These are phyloP conservation scores for Mikania micrantha DNA, from an alignment of 129 eudicot genomes.

Conservation along the genomic window DNA sequence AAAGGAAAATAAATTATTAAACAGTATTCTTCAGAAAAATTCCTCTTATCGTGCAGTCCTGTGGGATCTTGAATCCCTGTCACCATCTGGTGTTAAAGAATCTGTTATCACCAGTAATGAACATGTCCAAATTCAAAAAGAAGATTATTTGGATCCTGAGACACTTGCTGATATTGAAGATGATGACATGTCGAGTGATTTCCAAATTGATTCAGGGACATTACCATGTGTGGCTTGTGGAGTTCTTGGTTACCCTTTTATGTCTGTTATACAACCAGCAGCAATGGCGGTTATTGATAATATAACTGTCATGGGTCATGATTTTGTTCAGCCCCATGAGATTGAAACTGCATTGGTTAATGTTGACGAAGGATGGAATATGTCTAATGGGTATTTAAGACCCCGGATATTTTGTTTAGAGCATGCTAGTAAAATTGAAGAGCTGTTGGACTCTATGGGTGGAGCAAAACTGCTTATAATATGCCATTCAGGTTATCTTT, in stretches of 20 bases:
- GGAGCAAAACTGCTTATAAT: conserved; percentile 84
- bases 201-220: conserved; percentile 81
- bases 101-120: conserved; percentile 19
- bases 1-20: conserved; percentile 54
- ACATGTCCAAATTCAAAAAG: conserved; percentile 19
- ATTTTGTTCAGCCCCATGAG: conserved; percentile 8
- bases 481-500: conserved; percentile 83
- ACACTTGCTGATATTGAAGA: conserved; percentile 38
- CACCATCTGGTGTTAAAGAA: conserved; percentile 48
- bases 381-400: conserved; percentile 41
- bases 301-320: conserved; percentile 21
- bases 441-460: conserved; percentile 60
- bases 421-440: conserved; percentile 79
- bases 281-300: conserved; percentile 25
- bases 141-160: conserved; percentile 30
- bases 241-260: conserved; percentile 93
- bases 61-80: conserved; percentile 71
- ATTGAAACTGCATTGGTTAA: conserved; percentile 15
- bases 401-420: conserved; percentile 90
- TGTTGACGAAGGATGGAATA: conserved; percentile 38
- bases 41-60: conserved; percentile 46
- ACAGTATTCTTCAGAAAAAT: conserved; percentile 44
- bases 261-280: conserved; percentile 83
- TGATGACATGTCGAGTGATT: conserved; percentile 70
- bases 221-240: conserved; percentile 98